Base-by-base conservation (phyloP, 257 asterid genomes). In the Penstemon newberryi region DNA sequence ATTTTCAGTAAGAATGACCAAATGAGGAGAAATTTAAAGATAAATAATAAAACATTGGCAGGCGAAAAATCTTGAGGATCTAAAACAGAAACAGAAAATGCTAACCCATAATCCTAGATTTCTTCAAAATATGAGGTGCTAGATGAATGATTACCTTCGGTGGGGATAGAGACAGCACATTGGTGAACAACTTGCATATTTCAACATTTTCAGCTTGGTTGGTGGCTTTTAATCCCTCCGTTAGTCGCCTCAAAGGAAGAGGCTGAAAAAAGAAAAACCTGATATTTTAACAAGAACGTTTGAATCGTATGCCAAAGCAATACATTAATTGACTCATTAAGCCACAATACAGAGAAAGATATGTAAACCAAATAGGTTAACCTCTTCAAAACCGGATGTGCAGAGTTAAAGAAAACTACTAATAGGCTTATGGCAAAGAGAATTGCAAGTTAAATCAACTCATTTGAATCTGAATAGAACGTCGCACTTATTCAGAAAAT, bases 211-310 rank as follows among this genome's bases (percentile, higher is more conserved):
- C 89, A 64, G 89, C 83, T 41, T 79, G 89, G 67, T 90, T 88
- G 46, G 79, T 77, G 65, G 83, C 70, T 77, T 76, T 83, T 44
- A 93, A 72, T 70, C 91, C 96, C 79, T 93, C 97, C 12, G 96
- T 79, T 69, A 93, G 95, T 49, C 75, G 82, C 90, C 83, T 88
- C 80, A 93, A 70, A 65, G 96, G 72, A 64, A 93, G 87, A 70
- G 97, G 99, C 99, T 93, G 97, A 67, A 79, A 83, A 72, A 64
- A 68, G 52, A 75, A 53, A 71, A 39, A 73, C 12, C 56, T 8
- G 47, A 55, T 51, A 55, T 46, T 61, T 15, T 25, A 60, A 6
- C 18, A 53, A 72, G 73, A 69, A 43, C 15, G 61, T 40, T 37
- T 65, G 61, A 71, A 33, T 54, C 58, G 5, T 62, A 66, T 18